These are phyloP conservation scores for Scheffersomyces ergatensis DNA, from an alignment of 805 yeast species.

Conservation along the genomic window DNA sequence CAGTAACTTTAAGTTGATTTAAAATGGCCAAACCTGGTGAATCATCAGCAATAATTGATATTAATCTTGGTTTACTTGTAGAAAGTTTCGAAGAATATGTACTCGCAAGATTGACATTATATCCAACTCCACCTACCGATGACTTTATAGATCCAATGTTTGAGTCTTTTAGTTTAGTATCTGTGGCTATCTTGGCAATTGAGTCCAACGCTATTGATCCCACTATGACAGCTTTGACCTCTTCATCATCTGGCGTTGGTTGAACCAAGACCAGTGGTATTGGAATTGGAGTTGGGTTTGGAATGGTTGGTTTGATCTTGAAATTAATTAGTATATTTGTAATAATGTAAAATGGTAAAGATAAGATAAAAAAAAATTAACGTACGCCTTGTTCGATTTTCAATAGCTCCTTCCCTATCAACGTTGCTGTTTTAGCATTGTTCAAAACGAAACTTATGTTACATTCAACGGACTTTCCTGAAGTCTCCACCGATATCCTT, in stretches of 20 bases:
- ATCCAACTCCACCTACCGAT: slow-evolving; percentile 82
- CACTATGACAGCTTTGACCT: slow-evolving; percentile 44
- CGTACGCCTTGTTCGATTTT: slow-evolving; percentile 1
- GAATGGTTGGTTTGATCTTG: neutral
- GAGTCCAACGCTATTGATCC: slow-evolving; percentile 82
- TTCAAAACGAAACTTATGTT: slow-evolving; percentile 75
- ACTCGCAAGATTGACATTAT: slow-evolving; percentile 71
- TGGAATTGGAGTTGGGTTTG: slow-evolving; percentile 1
- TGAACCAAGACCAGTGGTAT: neutral
- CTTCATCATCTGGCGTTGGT: slow-evolving; percentile 2
- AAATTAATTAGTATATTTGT: neutral
- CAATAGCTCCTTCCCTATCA: slow-evolving; percentile 58
- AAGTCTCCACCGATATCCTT: slow-evolving; percentile 63
- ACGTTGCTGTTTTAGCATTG: slow-evolving; percentile 67
- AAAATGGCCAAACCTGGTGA: slow-evolving; percentile 44
- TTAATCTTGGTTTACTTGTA: slow-evolving; percentile 32
- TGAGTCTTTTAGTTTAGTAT: slow-evolving; percentile 51
- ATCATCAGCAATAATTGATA: slow-evolving; percentile 66
- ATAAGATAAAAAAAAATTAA: neutral
- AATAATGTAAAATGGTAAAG: neutral
- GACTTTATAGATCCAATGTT: slow-evolving; percentile 63
- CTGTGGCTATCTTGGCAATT: slow-evolving; percentile 44
- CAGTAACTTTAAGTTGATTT: slow-evolving; percentile 18
- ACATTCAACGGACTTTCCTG: slow-evolving; percentile 66
- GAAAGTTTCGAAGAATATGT: slow-evolving; percentile 18